phyloP scores from a whole-genome alignment of 2,329 filamentous ascomycete species.

The Gyromitra esculenta region DNA sequence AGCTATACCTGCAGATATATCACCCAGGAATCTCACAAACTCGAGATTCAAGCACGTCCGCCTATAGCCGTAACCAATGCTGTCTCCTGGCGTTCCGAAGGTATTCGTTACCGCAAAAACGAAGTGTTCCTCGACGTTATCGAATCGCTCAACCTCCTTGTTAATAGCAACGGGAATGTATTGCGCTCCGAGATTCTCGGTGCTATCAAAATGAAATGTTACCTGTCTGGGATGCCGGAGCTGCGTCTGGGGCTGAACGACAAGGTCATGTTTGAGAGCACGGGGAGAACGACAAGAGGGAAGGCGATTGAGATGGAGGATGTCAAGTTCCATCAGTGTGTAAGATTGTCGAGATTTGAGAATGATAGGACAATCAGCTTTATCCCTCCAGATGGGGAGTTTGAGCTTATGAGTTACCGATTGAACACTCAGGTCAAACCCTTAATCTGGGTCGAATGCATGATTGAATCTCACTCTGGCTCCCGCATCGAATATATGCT shows the following conservation, averaged over 20 bases:
- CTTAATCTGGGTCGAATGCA: conserved; percentile 97
- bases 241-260: conserved; percentile 93
- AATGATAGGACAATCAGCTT: conserved; percentile 99
- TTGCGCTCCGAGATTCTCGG: conserved; percentile 95
- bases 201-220: conserved; percentile 99
- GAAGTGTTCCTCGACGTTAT: conserved; percentile 98
- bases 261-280: conserved; percentile 99
- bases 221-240: conserved; percentile 97
- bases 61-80: conserved; percentile 98
- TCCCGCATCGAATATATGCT: conserved; percentile 99
- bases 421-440: conserved; percentile 98
- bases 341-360: conserved; percentile 93
- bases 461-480: conserved; percentile 94
- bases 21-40: conserved; percentile 98
- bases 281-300: conserved; percentile 88
- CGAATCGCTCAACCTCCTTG: conserved; percentile 93
- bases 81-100: conserved; percentile 97
- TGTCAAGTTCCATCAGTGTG: conserved; percentile 99
- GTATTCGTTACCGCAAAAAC: conserved; percentile 98
- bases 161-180: conserved; percentile 93
- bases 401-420: conserved; percentile 99
- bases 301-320: conserved; percentile 99
- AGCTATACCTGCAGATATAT: conserved; percentile 73
- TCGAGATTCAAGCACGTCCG: conserved; percentile 93
- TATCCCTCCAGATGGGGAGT: conserved; percentile 97